Conservation (phyloP, 1,284 basidiomycete genomes). For the Irpex lacteus region DNA sequence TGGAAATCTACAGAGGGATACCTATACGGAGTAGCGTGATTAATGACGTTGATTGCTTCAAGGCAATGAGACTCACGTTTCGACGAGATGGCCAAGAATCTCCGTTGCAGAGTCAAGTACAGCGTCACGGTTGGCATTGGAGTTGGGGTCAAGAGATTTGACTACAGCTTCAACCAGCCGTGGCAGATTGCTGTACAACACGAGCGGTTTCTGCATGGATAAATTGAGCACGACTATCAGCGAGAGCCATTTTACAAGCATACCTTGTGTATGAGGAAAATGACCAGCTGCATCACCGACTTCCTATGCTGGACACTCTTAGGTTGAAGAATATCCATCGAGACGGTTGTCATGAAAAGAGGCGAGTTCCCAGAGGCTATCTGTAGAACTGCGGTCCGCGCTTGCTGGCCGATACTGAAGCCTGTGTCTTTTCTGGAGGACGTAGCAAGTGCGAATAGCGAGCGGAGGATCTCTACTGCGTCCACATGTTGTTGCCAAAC, state of each 20-base stretch:
- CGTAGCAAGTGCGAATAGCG: slow-evolving; percentile 82
- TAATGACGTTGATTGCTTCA: neutral
- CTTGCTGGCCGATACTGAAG: slow-evolving; percentile 57
- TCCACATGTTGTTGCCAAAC: slow-evolving; percentile 96
- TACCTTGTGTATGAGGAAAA: slow-evolving; percentile 91
- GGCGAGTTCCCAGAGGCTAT: slow-evolving; percentile 85
- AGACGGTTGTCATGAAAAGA: slow-evolving; percentile 93
- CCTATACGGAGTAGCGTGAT: slow-evolving; percentile 36
- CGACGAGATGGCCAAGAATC: slow-evolving; percentile 87
- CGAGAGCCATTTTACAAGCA: slow-evolving; percentile 8
- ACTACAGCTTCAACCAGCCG: slow-evolving; percentile 94
- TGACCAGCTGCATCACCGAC: slow-evolving; percentile 90
- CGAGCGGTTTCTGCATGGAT: slow-evolving; percentile 68
- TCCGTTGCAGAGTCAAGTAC: slow-evolving; percentile 91
- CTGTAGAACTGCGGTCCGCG: slow-evolving; percentile 80
- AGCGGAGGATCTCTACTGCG: slow-evolving; percentile 84
- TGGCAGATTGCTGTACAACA: slow-evolving; percentile 85
- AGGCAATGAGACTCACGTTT: slow-evolving; percentile 57
- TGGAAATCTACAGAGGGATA: slow-evolving; percentile 95
- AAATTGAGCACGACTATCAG: neutral
- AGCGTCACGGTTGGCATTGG: slow-evolving; percentile 79
- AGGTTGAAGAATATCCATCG: slow-evolving; percentile 87
- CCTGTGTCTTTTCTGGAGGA: slow-evolving; percentile 64
- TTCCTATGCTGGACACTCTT: slow-evolving; percentile 78
- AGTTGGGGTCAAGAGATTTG: slow-evolving; percentile 92